Conservation (phyloP, 345 rosid species). For the Jatropha curcas region DNA sequence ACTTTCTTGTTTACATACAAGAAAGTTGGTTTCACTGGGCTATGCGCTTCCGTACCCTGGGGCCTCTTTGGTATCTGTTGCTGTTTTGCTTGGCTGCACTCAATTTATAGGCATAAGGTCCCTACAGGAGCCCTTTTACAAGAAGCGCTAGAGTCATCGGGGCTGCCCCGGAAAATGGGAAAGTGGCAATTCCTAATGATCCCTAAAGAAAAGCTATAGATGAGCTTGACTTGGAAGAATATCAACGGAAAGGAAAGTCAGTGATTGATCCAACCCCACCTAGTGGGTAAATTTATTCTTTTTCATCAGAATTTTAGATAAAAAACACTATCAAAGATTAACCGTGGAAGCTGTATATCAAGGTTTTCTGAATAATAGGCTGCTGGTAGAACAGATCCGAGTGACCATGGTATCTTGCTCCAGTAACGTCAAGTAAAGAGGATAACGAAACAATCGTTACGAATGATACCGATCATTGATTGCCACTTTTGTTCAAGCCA, state of each 20-base stretch:
- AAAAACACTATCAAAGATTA: too few relatives aligned
- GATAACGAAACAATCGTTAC: conserved; percentile 91
- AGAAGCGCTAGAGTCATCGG: conserved; percentile 75
- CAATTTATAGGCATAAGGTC: conserved; percentile 65
- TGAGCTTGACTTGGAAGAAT: conserved; percentile 60
- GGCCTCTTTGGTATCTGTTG: conserved; percentile 56
- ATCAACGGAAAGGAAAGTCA: conserved; percentile 47
- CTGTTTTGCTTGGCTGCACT: conserved; percentile 58
- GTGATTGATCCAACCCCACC: conserved; percentile 63
- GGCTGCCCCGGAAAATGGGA: conserved; percentile 65
- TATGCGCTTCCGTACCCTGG: conserved; percentile 78
- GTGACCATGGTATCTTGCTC: conserved; percentile 63
- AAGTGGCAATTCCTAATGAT: conserved; percentile 42
- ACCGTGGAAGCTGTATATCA: too few relatives aligned
- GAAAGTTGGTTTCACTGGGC: conserved; percentile 88
- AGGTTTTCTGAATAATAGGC: conserved; percentile 80
- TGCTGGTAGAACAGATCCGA: conserved; percentile 55
- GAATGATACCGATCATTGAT: conserved; percentile 78
- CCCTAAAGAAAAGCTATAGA: conserved; percentile 43
- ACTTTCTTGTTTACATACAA: conserved; percentile 77
- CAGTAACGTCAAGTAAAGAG: conserved; percentile 88
- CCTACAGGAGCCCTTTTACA: conserved; percentile 78
- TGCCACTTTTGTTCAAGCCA: conserved; percentile 77
- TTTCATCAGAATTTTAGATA: not conserved
- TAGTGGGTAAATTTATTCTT: conserved; percentile 26